Base-by-base conservation (phyloP, 2,329 filamentous ascomycete species). In the Colletotrichum scovillei region DNA sequence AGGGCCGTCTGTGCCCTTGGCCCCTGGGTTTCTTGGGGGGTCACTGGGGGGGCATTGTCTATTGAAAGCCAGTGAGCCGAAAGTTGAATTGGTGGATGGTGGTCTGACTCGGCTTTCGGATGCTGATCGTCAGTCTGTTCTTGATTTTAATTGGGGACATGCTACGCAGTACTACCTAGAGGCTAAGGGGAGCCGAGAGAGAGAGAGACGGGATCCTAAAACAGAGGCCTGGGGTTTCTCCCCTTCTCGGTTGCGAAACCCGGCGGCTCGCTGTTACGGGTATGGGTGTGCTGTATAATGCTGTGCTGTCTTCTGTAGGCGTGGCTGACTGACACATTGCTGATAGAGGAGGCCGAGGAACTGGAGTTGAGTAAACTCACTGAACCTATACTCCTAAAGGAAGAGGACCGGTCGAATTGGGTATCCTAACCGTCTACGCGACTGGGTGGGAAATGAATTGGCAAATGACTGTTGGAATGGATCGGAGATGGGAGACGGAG, bases 81-180 rank as follows among this genome's bases (percentile, higher is more conserved):
- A 42, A 35, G 30, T 12, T n/a, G 19, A 26, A 8, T 32, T 32
- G 22, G 26, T 49, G 11, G 30, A 22, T 57, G 22, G 65, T 69
- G 58, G 42, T 46, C 55, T 70, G 67, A 70, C 67, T 70, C 67
- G 46, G 67, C 60, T 65, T 49, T 65, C 67, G 60, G 59, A 73
- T 70, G 67, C 64, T 46, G 60, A 65, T 73, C 70, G 60, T 60
- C 67, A 56, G 49, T 52, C 38, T 64, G 26, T 32, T 42, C 67
- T 60, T 70, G 67, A 62, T 73, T 65, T 65, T 52, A 35, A 60
- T 12, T 58, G 67, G 67, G 67, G 32, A 26, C 52, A 1, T 35
- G 0, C 11, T 12, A 35, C 32, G 5, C 1, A 1, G 32, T 35
- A 35, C 32, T 35, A 35, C 32, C 32, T 35, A 35, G 32, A 35